A percentile compares a stretch with the other conserved stretches of the same genome.
phyloP scores from a whole-genome alignment of 2,329 filamentous ascomycete species.

The Pestalotiopsis sp. region DNA sequence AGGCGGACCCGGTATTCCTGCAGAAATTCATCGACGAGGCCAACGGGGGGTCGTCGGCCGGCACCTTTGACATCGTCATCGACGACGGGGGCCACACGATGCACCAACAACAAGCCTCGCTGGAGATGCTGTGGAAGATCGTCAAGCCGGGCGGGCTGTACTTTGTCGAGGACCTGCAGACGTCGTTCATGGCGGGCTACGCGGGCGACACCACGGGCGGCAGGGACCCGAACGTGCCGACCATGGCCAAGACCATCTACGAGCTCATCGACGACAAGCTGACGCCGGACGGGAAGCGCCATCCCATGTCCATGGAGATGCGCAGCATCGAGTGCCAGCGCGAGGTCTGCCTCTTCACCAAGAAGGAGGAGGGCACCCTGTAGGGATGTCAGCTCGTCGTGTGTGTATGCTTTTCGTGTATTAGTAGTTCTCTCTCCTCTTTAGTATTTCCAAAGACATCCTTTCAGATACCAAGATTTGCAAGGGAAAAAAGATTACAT shows the following conservation, averaged over 20 bases:
- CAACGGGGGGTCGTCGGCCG: conserved; percentile 19
- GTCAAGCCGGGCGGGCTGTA: conserved; percentile 37
- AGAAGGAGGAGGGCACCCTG: conserved; percentile 16
- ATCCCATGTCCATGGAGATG: conserved; percentile 24
- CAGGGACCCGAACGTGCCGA: conserved; percentile 21
- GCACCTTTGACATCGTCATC: conserved; percentile 40
- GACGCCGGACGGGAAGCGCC: conserved; percentile 16
- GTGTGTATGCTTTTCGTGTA: background rate
- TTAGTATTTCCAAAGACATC: background rate
- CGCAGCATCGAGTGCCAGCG: conserved; percentile 29
- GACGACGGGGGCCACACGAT: conserved; percentile 40
- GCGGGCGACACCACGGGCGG: conserved; percentile 23
- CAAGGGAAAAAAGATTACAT: too few relatives aligned
- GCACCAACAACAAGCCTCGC: conserved; percentile 35
- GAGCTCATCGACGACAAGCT: conserved; percentile 27
- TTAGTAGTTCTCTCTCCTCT: background rate
- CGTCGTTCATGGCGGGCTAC: conserved; percentile 25
- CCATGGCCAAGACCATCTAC: conserved; percentile 28
- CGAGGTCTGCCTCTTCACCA: conserved; percentile 29
- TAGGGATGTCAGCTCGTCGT: background rate
- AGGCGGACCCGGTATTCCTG: conserved; percentile 37
- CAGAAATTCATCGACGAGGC: conserved; percentile 29
- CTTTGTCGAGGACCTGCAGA: conserved; percentile 35
- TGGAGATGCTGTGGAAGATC: conserved; percentile 35
- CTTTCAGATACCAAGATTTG: too few relatives aligned